Conservation (phyloP, 2,329 filamentous ascomycete genomes). For the Colletotrichum viniferum region DNA sequence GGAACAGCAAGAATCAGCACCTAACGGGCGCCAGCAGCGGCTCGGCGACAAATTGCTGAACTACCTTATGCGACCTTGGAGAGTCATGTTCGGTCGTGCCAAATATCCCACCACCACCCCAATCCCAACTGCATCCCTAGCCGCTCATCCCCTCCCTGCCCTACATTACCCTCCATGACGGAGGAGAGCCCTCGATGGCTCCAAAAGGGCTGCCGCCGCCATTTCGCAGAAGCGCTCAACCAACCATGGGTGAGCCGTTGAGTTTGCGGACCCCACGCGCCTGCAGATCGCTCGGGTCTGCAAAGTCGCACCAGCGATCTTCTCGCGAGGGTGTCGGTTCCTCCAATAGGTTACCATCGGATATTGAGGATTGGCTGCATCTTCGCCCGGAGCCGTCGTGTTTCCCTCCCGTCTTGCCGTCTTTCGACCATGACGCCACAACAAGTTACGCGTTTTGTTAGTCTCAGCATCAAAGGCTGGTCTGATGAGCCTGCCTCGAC, state of each 20-base stretch:
- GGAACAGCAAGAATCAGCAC: conserved; percentile 12
- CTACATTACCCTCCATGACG: neutral
- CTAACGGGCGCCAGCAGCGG: conserved; percentile 14
- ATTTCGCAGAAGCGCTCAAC: neutral
- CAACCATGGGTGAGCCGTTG: conserved; percentile 9
- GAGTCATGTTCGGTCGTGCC: neutral
- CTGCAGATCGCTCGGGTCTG: conserved; percentile 11
- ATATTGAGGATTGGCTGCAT: neutral
- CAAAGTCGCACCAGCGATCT: conserved; percentile 2
- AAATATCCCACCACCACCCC: neutral
- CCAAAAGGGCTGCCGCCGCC: neutral
- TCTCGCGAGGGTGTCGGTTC: neutral
- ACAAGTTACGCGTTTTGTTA: neutral
- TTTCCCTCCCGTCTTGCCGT: neutral
- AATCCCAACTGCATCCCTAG: neutral
- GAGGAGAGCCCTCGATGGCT: neutral
- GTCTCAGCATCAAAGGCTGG: neutral
- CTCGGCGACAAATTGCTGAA: neutral
- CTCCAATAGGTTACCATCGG: conserved; percentile 8
- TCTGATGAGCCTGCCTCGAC: neutral
- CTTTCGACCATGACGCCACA: neutral
- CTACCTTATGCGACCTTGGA: neutral
- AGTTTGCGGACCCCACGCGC: conserved; percentile 1
- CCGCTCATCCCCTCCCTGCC: neutral
- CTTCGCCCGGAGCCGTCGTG: neutral